Evolutionary conservation across 805 yeast genomes (phyloP), one percentile per base, ranked within the genome.

Genomic region (Candida schatavii): DNA sequence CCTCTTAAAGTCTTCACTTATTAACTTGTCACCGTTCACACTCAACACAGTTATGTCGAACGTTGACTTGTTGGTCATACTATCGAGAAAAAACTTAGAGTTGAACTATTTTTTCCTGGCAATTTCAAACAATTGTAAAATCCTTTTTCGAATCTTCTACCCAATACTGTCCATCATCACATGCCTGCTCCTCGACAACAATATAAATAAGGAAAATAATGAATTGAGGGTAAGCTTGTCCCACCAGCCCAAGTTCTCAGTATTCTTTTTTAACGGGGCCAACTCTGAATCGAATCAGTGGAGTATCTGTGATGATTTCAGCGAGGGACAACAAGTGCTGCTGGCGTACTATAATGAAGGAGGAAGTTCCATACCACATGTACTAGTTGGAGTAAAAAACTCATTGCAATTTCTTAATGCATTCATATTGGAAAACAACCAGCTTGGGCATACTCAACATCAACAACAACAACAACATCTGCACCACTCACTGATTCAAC

Each of bases 241-340:
- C 17, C 77, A 80, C 43, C 77, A 86, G 31, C 95, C 95, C 4
- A 81, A 80, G 53, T 86, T 86, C 62, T 87, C 90, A 1, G 93
- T 86, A 1, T 83, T 81, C 52, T 85, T 85, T 57, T 66, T 80
- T 43, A 74, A 77, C 50, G 78, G 78, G 14, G 72, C 72, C 39
- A 72, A 72, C 46, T 68, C 74, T 30, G 69, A 74, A 47, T 59
- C 72, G 19, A 82, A 82, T 56, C 85, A 80, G 51, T 83, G 90
- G 90, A 81, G 86, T 1, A 81, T 84, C 20, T 85, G 91, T 61
- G 91, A 84, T 44, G 95, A 86, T 61, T 86, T 86, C 50, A 81
- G 88, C 44, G 93, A 85, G 52, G 90, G 87, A 11, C 88, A 83
- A 53, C 91, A 85, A 56, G 93, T 86, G 4, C 79, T 78, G 41